A percentile compares a stretch with the other conserved stretches of the same genome.
Conservation (phyloP, 1,284 basidiomycete genomes). For the Tilletiopsis washingtonensis region DNA sequence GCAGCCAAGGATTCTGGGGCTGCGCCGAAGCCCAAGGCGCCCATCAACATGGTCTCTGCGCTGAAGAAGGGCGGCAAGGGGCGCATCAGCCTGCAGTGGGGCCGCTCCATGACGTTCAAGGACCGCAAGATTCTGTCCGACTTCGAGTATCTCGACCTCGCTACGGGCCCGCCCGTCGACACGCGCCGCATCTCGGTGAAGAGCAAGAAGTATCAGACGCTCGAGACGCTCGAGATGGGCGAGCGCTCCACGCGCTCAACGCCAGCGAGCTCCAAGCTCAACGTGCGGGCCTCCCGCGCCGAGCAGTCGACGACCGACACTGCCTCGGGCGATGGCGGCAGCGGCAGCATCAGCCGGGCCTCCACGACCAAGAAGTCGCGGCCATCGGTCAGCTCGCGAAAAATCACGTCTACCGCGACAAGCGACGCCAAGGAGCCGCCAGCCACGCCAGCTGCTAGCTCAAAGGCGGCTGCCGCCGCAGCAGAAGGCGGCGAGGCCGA, state of each 20-base stretch:
- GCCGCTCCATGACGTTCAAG: conserved; percentile 51
- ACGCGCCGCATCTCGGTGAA: conserved; percentile 46
- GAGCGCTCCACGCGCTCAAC: not conserved
- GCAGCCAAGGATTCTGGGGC: conserved; percentile 1
- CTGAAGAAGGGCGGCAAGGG: conserved; percentile 52
- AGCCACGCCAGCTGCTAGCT: not conserved
- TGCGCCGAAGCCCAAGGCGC: conserved; percentile 9
- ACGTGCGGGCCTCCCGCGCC: not conserved
- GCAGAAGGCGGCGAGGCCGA: not conserved
- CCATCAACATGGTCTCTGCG: conserved; percentile 45
- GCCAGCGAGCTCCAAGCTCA: not conserved
- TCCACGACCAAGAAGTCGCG: not conserved
- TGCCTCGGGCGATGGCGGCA: not conserved
- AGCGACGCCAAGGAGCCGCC: not conserved
- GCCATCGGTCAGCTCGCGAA: not conserved
- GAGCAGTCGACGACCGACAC: no score
- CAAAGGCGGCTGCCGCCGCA: not conserved
- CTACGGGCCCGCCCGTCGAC: conserved; percentile 49
- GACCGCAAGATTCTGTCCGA: conserved; percentile 49
- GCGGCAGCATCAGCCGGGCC: not conserved
- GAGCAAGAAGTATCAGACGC: conserved; percentile 47
- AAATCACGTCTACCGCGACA: not conserved
- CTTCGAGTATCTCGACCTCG: conserved; percentile 52
- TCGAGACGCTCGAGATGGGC: conserved; percentile 49
- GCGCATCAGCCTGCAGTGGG: conserved; percentile 49